These are phyloP conservation scores for Russula foetens DNA, from an alignment of 768 basidiomycete species.

Conservation along the genomic window DNA sequence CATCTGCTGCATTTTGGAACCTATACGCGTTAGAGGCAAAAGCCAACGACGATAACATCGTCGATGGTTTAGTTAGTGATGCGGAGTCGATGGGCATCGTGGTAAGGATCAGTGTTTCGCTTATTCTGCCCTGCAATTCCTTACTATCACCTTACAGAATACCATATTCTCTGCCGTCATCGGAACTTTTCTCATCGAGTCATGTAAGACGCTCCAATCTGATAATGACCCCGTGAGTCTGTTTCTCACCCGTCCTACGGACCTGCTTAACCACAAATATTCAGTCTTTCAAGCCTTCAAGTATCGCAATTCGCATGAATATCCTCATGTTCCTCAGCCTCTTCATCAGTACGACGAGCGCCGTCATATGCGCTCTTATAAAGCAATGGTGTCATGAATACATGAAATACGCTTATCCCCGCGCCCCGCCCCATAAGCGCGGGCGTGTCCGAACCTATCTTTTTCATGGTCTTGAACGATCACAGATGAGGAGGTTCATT, in stretches of 20 bases:
- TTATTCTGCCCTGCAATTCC: not conserved
- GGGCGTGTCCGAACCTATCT: slow-evolving; percentile 8
- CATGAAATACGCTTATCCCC: not conserved
- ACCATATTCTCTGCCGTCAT: slow-evolving; percentile 17
- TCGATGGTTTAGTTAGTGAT: slow-evolving; percentile 12
- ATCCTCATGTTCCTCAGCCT: slow-evolving; percentile 11
- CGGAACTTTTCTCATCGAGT: slow-evolving; percentile 17
- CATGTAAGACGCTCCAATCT: slow-evolving; percentile 9
- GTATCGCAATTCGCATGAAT: slow-evolving; percentile 7
- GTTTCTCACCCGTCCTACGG: too few species aligned
- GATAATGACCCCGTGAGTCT: not conserved
- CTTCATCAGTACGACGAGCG: slow-evolving; percentile 5
- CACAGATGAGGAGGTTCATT: slow-evolving; percentile 7
- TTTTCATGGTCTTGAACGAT: slow-evolving; percentile 2
- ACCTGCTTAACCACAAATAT: too few species aligned
- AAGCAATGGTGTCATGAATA: slow-evolving; percentile 15
- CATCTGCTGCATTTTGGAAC: slow-evolving; percentile 14
- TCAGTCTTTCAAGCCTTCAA: not conserved
- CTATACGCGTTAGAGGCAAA: slow-evolving; percentile 13
- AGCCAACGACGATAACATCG: slow-evolving; percentile 7
- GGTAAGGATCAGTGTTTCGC: slow-evolving; percentile 2
- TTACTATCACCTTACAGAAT: not conserved
- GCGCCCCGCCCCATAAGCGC: not conserved
- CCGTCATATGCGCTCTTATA: slow-evolving; percentile 1
- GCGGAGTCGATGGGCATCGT: slow-evolving; percentile 17